Base-by-base conservation (phyloP, 2,329 filamentous ascomycete species). In the Rhinocladiella mackenziei region DNA sequence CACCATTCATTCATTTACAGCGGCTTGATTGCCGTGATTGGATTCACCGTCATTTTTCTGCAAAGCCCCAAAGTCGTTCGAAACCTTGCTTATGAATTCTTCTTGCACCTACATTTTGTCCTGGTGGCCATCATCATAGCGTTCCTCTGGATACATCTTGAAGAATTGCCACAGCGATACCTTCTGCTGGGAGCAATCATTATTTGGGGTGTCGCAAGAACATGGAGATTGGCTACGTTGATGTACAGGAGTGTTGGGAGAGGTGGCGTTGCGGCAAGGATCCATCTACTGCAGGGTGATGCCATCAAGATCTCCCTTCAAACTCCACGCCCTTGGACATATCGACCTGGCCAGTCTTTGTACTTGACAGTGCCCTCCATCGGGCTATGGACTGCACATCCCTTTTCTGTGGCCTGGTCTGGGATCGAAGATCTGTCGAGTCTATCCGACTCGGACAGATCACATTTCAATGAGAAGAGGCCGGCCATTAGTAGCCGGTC, bases 31-130 rank as follows among this genome's bases (percentile, higher is more conserved):
- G 60, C 62, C 43, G 57, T 59, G n/a, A 62, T 77, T 36, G 74
- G 77, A 26, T 77, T 95, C 61, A 57, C 78, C 29, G 62, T 85
- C 32, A 72, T 97, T 33, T 60, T 85, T 41, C 59, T 94, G 39
- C 71, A 83, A 19, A 83, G 88, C 7, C 70, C 85, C 41, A 91
- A 88, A 2, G 84, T 89, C 0, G 62, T 98, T 39, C 83, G 92
- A 50, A 91, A 96, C 65, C 89, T 89, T 28, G 96, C 95, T 63
- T 98, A 98, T 70, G 92, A 98, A 69, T 94, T 88, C 1, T 98
- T 98, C 69, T 76, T 97, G 57, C 87, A 86, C 62, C 67, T 84
- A 20, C 92, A 97, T 68, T 89, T 94, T 56, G 64, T 86, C 26
- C 69, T 94, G 38, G 88, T 83, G 28, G 65, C 83, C 25, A 61